phyloP scores from a whole-genome alignment of 2,329 filamentous ascomycete species.

The Pseudogymnoascus sp. region DNA sequence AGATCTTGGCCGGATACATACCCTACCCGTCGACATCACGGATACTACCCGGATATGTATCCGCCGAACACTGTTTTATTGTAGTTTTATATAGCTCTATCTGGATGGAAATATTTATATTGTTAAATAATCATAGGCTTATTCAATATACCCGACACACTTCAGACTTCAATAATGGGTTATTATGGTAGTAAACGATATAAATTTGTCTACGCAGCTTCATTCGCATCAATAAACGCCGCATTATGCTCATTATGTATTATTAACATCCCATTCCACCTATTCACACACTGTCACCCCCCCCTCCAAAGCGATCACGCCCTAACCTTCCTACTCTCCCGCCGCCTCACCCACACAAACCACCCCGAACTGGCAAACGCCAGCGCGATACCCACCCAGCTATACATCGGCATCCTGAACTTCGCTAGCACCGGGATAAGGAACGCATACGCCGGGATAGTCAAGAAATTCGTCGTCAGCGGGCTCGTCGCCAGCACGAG shows the following conservation, averaged over 20 bases:
- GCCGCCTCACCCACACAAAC: constrained; percentile 40
- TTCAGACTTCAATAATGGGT: not conserved
- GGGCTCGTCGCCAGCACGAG: constrained; percentile 46
- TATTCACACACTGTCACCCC: not conserved
- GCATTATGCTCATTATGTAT: constrained; percentile 7
- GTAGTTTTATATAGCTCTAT: not conserved
- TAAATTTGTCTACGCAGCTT: constrained; percentile 3
- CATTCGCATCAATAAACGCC: constrained; percentile 7
- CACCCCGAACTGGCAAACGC: constrained; percentile 45
- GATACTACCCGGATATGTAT: no score
- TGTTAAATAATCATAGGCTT: not conserved
- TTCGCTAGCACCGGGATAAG: constrained; percentile 42
- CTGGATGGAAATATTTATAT: not conserved
- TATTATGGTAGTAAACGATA: not conserved
- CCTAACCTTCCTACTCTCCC: constrained; percentile 33
- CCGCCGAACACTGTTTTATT: not conserved
- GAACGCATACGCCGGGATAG: constrained; percentile 43
- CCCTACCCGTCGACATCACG: no score
- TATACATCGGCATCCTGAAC: constrained; percentile 43
- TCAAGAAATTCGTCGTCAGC: constrained; percentile 44
- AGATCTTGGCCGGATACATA: no score
- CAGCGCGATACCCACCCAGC: constrained; percentile 45
- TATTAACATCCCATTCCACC: not conserved
- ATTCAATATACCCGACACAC: not conserved
- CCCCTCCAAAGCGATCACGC: not conserved